Base-by-base conservation (phyloP, 495 filamentous ascomycete genomes). In the Cercophora samala region DNA sequence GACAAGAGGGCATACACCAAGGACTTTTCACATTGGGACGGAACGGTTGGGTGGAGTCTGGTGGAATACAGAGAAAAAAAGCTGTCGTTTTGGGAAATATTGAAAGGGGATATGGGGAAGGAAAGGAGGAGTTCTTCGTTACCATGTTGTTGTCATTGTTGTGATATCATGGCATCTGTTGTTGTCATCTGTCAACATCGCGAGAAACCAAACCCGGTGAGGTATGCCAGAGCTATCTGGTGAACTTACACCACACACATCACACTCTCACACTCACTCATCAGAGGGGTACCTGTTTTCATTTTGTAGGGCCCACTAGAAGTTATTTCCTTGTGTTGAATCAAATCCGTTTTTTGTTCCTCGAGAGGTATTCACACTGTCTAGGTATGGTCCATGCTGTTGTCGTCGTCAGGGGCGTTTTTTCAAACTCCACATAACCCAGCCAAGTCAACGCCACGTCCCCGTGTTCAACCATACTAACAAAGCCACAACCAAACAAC, bases 11-110 rank as follows among this genome's bases (percentile, higher is more conserved):
- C n/a, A 19, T 56, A 56, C 53, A 56, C 22, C 53, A 23, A 56
- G 37, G n/a, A 56, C 22, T 56, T 56, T 56, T 8, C n/a, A 15
- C 53, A 56, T 56, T 23, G 53, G 53, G 53, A 23, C 53, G 22
- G 53, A 56, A 56, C 53, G 22, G 53, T 56, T 56, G 53, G 53
- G 53, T 21, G 22, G 53, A 56, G 53, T 21, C n/a, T 19, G n/a
- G 22, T 6, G 53, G 53, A 5, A 56, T 21, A 56, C 21, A 17
- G 37, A 46, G 13, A 46, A 46, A 17, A 46, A 46, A 18, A 46
- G 37, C 8, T 9, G 37, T 46, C 37, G 37, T 18, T 46, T 46
- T 46, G 37, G 37, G 37, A 18, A 18, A 46, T 46, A n/a, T 17
- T 46, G 13, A 11, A 46, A 8, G 37, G 37, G 15, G 37, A 13